Evolutionary conservation across 1,139 yeast species (phyloP).

Genomic region (Entelexis paramagnoliae): DNA sequence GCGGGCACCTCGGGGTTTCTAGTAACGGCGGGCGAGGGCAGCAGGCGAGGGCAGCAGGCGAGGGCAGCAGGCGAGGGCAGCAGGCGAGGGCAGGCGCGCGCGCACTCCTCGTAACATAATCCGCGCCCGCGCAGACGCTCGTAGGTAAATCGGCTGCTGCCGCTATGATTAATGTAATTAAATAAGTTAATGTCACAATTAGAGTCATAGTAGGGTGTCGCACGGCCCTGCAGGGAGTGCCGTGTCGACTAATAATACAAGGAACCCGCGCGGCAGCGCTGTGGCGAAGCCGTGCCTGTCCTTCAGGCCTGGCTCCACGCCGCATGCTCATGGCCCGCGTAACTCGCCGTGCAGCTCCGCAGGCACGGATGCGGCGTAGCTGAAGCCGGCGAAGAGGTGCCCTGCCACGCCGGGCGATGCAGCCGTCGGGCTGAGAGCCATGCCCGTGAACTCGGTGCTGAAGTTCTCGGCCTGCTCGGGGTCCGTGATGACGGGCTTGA

Average conservation of each 20-base stretch:
- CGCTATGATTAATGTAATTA: too few relatives aligned
- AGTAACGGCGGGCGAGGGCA: neutral
- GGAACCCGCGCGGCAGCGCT: too few relatives aligned
- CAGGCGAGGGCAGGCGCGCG: neutral
- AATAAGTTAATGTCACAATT: too few relatives aligned
- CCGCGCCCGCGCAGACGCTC: neutral
- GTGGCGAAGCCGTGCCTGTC: too few relatives aligned
- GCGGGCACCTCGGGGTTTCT: neutral
- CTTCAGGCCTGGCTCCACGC: too few relatives aligned
- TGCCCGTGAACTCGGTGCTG: conserved; percentile 76
- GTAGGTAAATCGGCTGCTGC: neutral
- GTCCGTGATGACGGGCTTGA: conserved; percentile 73
- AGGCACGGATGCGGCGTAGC: conserved; percentile 24
- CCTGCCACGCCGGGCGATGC: conserved; percentile 8
- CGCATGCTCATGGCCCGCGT: neutral
- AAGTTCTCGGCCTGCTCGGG: conserved; percentile 87
- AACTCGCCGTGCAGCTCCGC: conserved; percentile 10
- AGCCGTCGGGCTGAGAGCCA: conserved; percentile 38
- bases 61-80: too few relatives aligned
- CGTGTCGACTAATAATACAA: neutral
- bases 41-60: neutral
- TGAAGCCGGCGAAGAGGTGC: conserved; percentile 29
- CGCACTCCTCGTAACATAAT: too few relatives aligned
- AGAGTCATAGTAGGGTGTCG: too few relatives aligned
- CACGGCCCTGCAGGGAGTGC: too few relatives aligned